phyloP scores from a whole-genome alignment of 2,329 filamentous ascomycete genomes.

The Amylocarpus encephaloides region DNA sequence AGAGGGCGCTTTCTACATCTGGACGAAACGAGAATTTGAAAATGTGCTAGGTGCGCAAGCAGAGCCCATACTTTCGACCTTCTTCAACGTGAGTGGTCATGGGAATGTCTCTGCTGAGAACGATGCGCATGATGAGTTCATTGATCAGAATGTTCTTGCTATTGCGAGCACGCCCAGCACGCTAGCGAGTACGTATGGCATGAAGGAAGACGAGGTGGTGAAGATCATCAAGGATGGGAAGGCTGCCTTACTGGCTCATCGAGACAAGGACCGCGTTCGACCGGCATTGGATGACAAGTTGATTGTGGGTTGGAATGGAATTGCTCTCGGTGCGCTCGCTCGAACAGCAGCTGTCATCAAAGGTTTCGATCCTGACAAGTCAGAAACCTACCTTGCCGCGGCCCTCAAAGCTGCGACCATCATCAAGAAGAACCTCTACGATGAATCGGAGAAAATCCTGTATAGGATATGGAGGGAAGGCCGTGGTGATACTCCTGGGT shows the following conservation, averaged over 20 bases:
- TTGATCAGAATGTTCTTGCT: conserved; percentile 84
- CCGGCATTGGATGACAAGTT: conserved; percentile 85
- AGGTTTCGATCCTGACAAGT: conserved; percentile 49
- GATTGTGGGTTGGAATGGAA: conserved; percentile 79
- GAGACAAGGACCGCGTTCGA: conserved; percentile 66
- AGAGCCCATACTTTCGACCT: conserved; percentile 67
- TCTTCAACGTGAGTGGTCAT: conserved; percentile 77
- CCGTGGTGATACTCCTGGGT: conserved; percentile 60
- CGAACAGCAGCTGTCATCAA: conserved; percentile 65
- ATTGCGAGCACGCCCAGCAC: conserved; percentile 61
- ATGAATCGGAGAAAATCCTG: conserved; percentile 53
- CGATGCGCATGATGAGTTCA: conserved; percentile 89
- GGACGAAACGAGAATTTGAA: conserved; percentile 83
- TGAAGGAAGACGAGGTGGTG: conserved; percentile 62
- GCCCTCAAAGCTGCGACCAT: conserved; percentile 67
- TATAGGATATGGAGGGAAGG: conserved; percentile 68
- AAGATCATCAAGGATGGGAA: conserved; percentile 62
- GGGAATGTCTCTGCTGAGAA: conserved; percentile 79
- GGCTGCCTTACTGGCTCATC: conserved; percentile 61
- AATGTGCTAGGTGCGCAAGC: conserved; percentile 62
- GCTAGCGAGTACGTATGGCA: conserved; percentile 68
- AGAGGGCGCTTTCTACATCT: conserved; percentile 91
- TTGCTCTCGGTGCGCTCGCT: conserved; percentile 78
- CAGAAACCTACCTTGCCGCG: conserved; percentile 54
- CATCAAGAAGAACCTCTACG: conserved; percentile 68